These are phyloP conservation scores for Fagopyrum esculentum DNA, from an alignment of 148 eudicot genomes.

Conservation along the genomic window DNA sequence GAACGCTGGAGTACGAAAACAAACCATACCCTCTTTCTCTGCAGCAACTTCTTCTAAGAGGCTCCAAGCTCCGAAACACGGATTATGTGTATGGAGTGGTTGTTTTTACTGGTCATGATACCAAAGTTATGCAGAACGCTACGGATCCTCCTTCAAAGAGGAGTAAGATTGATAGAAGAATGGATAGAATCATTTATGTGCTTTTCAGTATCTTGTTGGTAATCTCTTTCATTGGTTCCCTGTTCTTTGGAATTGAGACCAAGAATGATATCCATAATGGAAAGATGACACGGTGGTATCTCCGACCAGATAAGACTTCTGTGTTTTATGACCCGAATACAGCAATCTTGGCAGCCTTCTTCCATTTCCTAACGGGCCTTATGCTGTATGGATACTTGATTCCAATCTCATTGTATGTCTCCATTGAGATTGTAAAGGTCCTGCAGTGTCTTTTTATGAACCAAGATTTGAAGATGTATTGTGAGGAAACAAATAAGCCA, in stretches of 20 bases:
- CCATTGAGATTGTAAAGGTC: slow-evolving; percentile 59
- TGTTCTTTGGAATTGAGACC: slow-evolving; percentile 13
- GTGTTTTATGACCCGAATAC: slow-evolving; percentile 41
- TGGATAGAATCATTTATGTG: slow-evolving; percentile 55
- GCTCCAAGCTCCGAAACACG: slow-evolving; percentile 55
- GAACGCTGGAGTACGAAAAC: slow-evolving; percentile 15
- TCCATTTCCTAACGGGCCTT: slow-evolving; percentile 47
- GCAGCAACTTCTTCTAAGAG: slow-evolving; percentile 56
- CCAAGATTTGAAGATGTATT: slow-evolving; percentile 47
- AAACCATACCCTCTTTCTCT: slow-evolving; percentile 42
- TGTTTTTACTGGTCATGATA: slow-evolving; percentile 56
- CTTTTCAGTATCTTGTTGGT: slow-evolving; percentile 11
- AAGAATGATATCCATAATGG: slow-evolving; percentile 9
- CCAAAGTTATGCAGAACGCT: slow-evolving; percentile 60
- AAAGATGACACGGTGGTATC: slow-evolving; percentile 18
- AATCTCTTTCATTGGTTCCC: slow-evolving; percentile 10
- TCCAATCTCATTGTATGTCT: slow-evolving; percentile 58
- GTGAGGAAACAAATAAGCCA: slow-evolving; percentile 50
- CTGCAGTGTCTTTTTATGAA: slow-evolving; percentile 53
- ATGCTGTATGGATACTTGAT: slow-evolving; percentile 50
- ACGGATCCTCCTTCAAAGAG: slow-evolving; percentile 48
- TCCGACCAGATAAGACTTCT: slow-evolving; percentile 32
- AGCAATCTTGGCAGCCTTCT: slow-evolving; percentile 36
- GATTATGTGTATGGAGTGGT: slow-evolving; percentile 49
- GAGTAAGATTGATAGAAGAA: slow-evolving; percentile 32